phyloP scores from a whole-genome alignment of 805 yeast species.

The Hanseniaspora meyeri region DNA sequence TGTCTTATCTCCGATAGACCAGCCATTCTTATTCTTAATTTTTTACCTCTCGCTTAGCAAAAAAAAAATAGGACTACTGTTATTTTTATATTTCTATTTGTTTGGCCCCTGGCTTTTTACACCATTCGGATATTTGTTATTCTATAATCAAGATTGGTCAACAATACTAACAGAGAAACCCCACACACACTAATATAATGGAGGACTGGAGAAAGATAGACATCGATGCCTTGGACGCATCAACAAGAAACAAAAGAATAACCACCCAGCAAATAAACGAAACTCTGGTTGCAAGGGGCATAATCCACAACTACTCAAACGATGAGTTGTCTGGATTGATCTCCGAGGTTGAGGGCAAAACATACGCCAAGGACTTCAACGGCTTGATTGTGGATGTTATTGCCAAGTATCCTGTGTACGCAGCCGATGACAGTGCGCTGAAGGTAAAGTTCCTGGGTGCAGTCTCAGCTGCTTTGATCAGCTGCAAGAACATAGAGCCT shows the following conservation, averaged over 20 bases:
- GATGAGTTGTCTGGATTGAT: constrained; percentile 1
- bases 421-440: constrained; percentile 42
- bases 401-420: constrained; percentile 71
- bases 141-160: too few relatives aligned
- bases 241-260: constrained; percentile 44
- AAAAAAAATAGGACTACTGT: too few relatives aligned
- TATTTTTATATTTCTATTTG: too few relatives aligned
- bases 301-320: not conserved
- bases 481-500: constrained; percentile 49
- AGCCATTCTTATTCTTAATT: too few relatives aligned
- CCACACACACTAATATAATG: constrained; percentile 25
- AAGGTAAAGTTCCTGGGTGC: constrained; percentile 36
- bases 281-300: constrained; percentile 25
- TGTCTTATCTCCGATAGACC: too few relatives aligned
- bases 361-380: constrained; percentile 35
- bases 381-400: constrained; percentile 44
- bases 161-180: not conserved
- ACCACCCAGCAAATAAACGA: constrained; percentile 51
- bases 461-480: constrained; percentile 61
- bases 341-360: not conserved
- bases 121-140: too few relatives aligned
- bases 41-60: too few relatives aligned
- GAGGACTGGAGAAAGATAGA: constrained; percentile 91
- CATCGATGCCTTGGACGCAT: constrained; percentile 76
- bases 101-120: too few relatives aligned